Evolutionary conservation across 2,329 filamentous ascomycete species (phyloP).

Genomic region (Shiraia sp.): DNA sequence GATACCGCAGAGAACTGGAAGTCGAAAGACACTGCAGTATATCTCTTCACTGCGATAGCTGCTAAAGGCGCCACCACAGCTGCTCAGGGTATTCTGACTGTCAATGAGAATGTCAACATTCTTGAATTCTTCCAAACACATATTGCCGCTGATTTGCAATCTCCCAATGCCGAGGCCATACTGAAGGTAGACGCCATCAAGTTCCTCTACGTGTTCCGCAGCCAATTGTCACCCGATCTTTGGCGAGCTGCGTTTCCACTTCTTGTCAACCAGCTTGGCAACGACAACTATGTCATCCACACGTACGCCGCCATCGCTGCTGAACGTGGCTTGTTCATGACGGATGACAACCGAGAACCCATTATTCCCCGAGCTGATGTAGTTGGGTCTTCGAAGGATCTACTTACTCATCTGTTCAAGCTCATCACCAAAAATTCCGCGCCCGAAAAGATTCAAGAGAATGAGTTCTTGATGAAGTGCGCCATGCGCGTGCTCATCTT

Average conservation of each 20-base stretch:
- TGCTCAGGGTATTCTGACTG: slow-evolving; percentile 85
- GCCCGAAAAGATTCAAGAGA: slow-evolving; percentile 94
- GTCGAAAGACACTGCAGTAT: slow-evolving; percentile 96
- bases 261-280: slow-evolving; percentile 87
- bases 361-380: slow-evolving; percentile 82
- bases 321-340: slow-evolving; percentile 87
- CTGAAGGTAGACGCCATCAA: slow-evolving; percentile 98
- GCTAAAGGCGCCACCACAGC: slow-evolving; percentile 88
- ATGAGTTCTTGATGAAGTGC: slow-evolving; percentile 98
- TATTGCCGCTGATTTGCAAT: slow-evolving; percentile 84
- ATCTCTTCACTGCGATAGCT: slow-evolving; percentile 91
- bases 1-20: slow-evolving; percentile 77
- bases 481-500: slow-evolving; percentile 97
- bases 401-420: slow-evolving; percentile 87
- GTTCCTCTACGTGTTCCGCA: slow-evolving; percentile 95
- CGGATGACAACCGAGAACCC: slow-evolving; percentile 72
- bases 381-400: slow-evolving; percentile 78
- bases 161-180: slow-evolving; percentile 75
- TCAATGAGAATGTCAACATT: slow-evolving; percentile 80
- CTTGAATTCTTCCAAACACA: slow-evolving; percentile 94
- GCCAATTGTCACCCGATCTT: slow-evolving; percentile 86
- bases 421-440: slow-evolving; percentile 83
- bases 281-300: slow-evolving; percentile 93
- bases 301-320: slow-evolving; percentile 96
- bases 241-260: slow-evolving; percentile 90